phyloP scores from a whole-genome alignment of 768 basidiomycete species.

The Lactarius tabidus region DNA sequence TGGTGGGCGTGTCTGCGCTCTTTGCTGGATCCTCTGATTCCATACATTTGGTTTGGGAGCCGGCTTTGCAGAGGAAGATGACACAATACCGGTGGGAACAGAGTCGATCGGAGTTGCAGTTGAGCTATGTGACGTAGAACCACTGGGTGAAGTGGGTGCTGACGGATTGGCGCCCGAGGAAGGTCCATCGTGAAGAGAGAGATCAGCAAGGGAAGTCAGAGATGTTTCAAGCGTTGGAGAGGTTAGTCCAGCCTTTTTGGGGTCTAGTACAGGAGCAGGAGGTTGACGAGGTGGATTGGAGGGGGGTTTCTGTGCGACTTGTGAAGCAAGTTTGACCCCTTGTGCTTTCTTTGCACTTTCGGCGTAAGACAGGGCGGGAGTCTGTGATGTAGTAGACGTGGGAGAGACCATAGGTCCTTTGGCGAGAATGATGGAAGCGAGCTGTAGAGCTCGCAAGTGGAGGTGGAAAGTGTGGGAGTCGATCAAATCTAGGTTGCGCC shows the following conservation, averaged over 20 bases:
- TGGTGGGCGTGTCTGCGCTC: slow-evolving; percentile 32
- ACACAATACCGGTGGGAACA: slow-evolving; percentile 1
- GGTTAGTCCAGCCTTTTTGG: slow-evolving; percentile 3
- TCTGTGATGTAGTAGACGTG: slow-evolving; percentile 31
- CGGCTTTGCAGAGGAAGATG: slow-evolving; percentile 21
- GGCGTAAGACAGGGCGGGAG: slow-evolving; percentile 50
- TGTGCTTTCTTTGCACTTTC: slow-evolving; percentile 39
- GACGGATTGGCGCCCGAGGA: slow-evolving; percentile 1
- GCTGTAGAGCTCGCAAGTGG: slow-evolving; percentile 27
- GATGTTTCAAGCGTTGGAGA: slow-evolving; percentile 8
- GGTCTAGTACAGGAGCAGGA: slow-evolving; percentile 7
- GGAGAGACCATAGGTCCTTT: slow-evolving; percentile 32
- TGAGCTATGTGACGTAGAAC: slow-evolving; percentile 6
- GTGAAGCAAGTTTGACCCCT: slow-evolving; percentile 29
- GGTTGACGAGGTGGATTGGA: slow-evolving; percentile 16
- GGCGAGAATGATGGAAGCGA: slow-evolving; percentile 29
- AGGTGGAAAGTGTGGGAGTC: slow-evolving; percentile 16
- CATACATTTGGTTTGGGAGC: slow-evolving; percentile 39
- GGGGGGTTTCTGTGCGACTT: slow-evolving; percentile 18
- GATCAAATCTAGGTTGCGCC: slow-evolving; percentile 17
- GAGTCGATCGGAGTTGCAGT: slow-evolving; percentile 7
- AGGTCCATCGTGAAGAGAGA: slow-evolving; percentile 16
- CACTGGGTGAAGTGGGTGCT: slow-evolving; percentile 2
- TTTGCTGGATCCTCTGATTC: slow-evolving; percentile 42
- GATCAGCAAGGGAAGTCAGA: slow-evolving; percentile 5